Percentiles rank a stretch among this genome's conserved stretches.
Evolutionary conservation across 192 early-diverging fungal species (phyloP).

Genomic region (Coemansia biformis): DNA sequence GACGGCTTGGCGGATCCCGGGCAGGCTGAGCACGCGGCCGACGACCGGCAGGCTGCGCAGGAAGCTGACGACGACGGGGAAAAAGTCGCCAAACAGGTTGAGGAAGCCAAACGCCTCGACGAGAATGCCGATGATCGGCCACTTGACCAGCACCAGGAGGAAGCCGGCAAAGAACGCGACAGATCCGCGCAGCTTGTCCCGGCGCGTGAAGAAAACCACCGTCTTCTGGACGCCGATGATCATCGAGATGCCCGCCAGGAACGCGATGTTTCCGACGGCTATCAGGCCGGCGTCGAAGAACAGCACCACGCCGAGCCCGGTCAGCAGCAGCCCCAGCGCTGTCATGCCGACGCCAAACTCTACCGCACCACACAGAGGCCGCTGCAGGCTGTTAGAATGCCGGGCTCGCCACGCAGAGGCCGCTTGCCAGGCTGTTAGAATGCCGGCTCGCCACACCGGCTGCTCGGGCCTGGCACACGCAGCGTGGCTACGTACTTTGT

Average conservation of each 20-base stretch:
- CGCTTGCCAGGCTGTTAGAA: neutral
- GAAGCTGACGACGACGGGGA: slow-evolving; percentile 86
- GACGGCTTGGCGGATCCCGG: slow-evolving; percentile 70
- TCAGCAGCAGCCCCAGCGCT: slow-evolving; percentile 87
- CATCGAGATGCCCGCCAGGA: slow-evolving; percentile 79
- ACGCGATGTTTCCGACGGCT: slow-evolving; percentile 94
- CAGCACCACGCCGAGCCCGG: slow-evolving; percentile 87
- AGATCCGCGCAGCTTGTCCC: slow-evolving; percentile 84
- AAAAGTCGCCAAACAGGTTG: slow-evolving; percentile 98
- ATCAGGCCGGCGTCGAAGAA: slow-evolving; percentile 93
- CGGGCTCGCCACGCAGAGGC: neutral
- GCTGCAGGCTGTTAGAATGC: neutral
- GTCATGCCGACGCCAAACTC: slow-evolving; percentile 93
- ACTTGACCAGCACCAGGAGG: slow-evolving; percentile 80
- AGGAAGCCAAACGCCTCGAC: slow-evolving; percentile 93
- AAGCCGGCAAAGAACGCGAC: slow-evolving; percentile 87
- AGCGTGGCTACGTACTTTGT: slow-evolving; percentile 56
- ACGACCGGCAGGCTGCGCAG: slow-evolving; percentile 85
- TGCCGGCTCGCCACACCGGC: no score
- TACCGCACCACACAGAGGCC: slow-evolving; percentile 12
- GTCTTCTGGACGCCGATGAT: slow-evolving; percentile 89
- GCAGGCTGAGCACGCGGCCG: slow-evolving; percentile 79
- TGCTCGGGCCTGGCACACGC: no score
- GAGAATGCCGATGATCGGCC: slow-evolving; percentile 82
- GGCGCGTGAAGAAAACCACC: slow-evolving; percentile 67